Percentiles rank a stretch among this genome's conserved stretches.
These are phyloP conservation scores for Calonectria hongkongensis DNA, from an alignment of 2,329 filamentous ascomycete species.

Conservation along the genomic window DNA sequence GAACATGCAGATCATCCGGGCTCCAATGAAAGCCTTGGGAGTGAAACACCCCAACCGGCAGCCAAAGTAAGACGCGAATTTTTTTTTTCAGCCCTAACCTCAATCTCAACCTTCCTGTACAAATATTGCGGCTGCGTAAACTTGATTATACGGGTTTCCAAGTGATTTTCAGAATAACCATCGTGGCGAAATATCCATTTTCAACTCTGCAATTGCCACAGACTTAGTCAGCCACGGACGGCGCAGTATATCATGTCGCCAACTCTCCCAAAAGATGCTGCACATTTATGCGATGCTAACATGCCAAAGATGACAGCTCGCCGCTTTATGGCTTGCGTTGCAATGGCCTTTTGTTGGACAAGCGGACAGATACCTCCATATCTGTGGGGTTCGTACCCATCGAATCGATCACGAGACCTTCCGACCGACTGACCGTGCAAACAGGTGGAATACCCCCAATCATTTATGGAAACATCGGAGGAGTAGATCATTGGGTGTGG, in stretches of 20 bases:
- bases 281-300: not conserved
- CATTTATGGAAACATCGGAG: slow-evolving; percentile 7
- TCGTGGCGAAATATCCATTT: no score
- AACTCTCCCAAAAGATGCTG: no score
- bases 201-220: no score
- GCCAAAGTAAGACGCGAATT: not conserved
- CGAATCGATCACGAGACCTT: not conserved
- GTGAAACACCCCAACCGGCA: not conserved
- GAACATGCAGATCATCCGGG: not conserved
- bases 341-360: slow-evolving; percentile 25
- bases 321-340: slow-evolving; percentile 27
- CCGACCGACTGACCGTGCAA: not conserved
- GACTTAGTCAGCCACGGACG: no score
- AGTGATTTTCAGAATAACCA: not conserved
- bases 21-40: not conserved
- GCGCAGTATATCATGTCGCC: no score
- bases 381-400: slow-evolving; percentile 7
- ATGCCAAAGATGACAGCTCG: slow-evolving; percentile 3
- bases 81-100: no score
- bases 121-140: no score
- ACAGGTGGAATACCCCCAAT: slow-evolving; percentile 16
- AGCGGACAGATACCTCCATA: slow-evolving; percentile 26
- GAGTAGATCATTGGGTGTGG: slow-evolving; percentile 9
- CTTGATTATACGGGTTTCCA: no score
- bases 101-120: no score